phyloP scores from a whole-genome alignment of 2,329 filamentous ascomycete species.

The Penicillium sp. region DNA sequence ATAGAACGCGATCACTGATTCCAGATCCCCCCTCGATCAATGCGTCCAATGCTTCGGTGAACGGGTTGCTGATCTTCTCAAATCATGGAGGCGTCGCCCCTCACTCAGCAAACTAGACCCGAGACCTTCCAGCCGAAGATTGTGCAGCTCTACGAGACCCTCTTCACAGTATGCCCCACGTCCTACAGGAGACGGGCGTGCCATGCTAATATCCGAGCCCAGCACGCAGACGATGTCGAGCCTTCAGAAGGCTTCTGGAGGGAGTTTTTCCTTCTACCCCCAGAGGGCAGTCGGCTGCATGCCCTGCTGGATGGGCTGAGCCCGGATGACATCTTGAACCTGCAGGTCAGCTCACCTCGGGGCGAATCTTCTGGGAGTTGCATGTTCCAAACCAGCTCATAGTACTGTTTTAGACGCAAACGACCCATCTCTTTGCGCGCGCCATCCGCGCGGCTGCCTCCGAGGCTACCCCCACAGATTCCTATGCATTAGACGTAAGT shows the following conservation, averaged over 20 bases:
- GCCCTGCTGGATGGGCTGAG: constrained; percentile 66
- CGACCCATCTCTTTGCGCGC: constrained; percentile 72
- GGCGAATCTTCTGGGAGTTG: constrained; percentile 1
- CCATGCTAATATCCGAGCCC: constrained; percentile 25
- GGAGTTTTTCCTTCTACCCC: constrained; percentile 88
- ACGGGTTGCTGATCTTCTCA: constrained; percentile 20
- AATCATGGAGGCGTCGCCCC: constrained; percentile 80
- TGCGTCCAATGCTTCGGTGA: constrained; percentile 20
- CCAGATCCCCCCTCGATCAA: constrained; percentile 7
- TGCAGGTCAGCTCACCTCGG: constrained; percentile 62
- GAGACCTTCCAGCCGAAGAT: constrained; percentile 94
- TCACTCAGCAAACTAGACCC: constrained; percentile 87
- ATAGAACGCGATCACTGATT: constrained; percentile 2
- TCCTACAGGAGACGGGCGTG: constrained; percentile 7
- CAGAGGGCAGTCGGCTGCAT: constrained; percentile 68
- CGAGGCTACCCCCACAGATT: constrained; percentile 59
- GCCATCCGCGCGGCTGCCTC: constrained; percentile 68
- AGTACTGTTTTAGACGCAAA: constrained; percentile 56
- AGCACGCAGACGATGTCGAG: constrained; percentile 65
- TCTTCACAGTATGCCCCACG: constrained; percentile 60
- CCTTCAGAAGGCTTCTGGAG: constrained; percentile 90
- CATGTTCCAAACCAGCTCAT: constrained; percentile 15
- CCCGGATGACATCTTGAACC: constrained; percentile 70
- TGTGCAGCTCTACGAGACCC: constrained; percentile 77
- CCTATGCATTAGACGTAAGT: constrained; percentile 79